Base-by-base conservation (phyloP, 495 filamentous ascomycete genomes). In the Baudoinia panamericana region DNA sequence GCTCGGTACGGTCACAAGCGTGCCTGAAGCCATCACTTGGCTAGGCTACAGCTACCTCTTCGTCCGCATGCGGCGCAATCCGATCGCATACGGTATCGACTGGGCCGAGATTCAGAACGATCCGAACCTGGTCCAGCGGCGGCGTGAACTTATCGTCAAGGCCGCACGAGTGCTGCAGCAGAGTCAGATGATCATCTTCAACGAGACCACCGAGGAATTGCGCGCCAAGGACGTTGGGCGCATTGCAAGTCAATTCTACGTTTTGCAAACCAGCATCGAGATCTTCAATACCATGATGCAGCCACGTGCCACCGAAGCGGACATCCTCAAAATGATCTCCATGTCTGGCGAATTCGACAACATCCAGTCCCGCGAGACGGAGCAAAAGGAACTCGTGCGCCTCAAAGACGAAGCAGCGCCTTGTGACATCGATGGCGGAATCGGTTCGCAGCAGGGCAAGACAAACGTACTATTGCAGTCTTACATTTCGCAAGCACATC, bases 111-210 rank as follows among this genome's bases (percentile, higher is more conserved):
- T 80, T 26, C 67, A 72, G 16, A 79, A 94, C 51, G 90, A 99
- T 54, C 86, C 84, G 12, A 71, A 73, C 38, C 66, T 99, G 35
- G 78, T 93, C 3, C 75, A 83, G 52, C 71, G 87, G 52, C 71
- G 90, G 45, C 68, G 84, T 13, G 73, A 90, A 30, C 63, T 96
- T 38, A 76, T 92, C 40, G 82, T 93, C 36, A 74, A 88, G 45
- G 92, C 90, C 24, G 92, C 90, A 2, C 68, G 74, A 16, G 78
- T 80, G 2, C 66, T 99, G 23, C 84, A 90, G 48, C 70, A 85
- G 52, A 92, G 79, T 50, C 92, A 96, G 56, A 99, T 99, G 90
- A 87, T 99, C 49, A 92, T 96, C 29, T 96, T 88, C 66, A 92
- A 95, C 52, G 92, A 95, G 45, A 68, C 63, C 11, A 96, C 90